These are phyloP conservation scores for Gilbertella persicaria DNA, from an alignment of 371 early-diverging fungal species.

Conservation along the genomic window DNA sequence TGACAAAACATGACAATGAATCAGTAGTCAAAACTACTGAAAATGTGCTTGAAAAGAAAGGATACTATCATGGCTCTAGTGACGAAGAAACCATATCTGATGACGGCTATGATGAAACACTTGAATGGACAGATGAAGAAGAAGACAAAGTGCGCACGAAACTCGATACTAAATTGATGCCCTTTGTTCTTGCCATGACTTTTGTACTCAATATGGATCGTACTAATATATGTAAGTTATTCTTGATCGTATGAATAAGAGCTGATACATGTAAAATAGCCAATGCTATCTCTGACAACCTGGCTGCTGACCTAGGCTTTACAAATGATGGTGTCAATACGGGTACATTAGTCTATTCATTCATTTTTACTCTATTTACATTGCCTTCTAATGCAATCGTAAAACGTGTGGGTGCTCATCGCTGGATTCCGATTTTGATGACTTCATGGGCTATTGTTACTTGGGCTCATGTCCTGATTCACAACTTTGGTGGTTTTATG, in stretches of 20 bases:
- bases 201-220: conserved; percentile 53
- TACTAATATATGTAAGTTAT: conserved; percentile 46
- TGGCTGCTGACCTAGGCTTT: conserved; percentile 40
- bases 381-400: conserved; percentile 53
- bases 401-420: conserved; percentile 55
- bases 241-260: neutral
- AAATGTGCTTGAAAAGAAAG: too few relatives aligned
- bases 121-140: conserved; percentile 47
- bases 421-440: conserved; percentile 66
- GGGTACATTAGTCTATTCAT: conserved; percentile 30
- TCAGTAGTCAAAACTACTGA: too few relatives aligned
- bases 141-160: conserved; percentile 26
- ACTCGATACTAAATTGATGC: conserved; percentile 36
- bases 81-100: too few relatives aligned
- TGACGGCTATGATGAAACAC: conserved; percentile 6
- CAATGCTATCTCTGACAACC: conserved; percentile 46
- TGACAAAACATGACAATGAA: too few relatives aligned
- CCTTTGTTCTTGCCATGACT: conserved; percentile 38
- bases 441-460: conserved; percentile 60
- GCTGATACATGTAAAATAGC: conserved; percentile 16
- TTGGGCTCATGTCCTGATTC: conserved; percentile 37
- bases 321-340: conserved; percentile 31
- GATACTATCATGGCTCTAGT: too few relatives aligned
- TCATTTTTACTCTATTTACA: conserved; percentile 40
- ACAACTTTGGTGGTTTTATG: conserved; percentile 30